phyloP scores from a whole-genome alignment of 768 basidiomycete genomes.

The Mycena vulgaris region DNA sequence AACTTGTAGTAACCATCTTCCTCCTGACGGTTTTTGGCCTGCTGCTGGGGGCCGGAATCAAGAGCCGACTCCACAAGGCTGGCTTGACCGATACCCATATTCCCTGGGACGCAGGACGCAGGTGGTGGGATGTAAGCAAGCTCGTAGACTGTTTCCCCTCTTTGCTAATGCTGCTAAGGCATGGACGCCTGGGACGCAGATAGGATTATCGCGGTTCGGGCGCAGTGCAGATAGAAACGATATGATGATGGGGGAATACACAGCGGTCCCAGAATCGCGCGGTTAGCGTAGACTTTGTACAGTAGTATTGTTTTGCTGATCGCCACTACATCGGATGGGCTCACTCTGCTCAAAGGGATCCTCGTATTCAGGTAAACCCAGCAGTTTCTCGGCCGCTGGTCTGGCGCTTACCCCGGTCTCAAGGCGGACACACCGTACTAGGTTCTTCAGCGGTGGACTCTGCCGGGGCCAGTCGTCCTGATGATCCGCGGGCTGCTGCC shows the following conservation, averaged over 20 bases:
- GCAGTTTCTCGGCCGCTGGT: not conserved
- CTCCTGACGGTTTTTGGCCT: constrained; percentile 90
- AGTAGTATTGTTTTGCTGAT: constrained; percentile 10
- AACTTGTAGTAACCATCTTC: constrained; percentile 93
- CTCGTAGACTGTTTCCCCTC: constrained; percentile 24
- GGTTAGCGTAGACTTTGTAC: constrained; percentile 38
- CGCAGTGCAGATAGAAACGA: constrained; percentile 56
- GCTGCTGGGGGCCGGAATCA: constrained; percentile 87
- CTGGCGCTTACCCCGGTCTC: constrained; percentile 9
- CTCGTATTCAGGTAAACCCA: constrained; percentile 24
- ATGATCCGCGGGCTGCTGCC: constrained; percentile 68
- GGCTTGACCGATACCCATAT: constrained; percentile 72
- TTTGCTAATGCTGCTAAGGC: constrained; percentile 52
- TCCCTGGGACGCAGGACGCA: constrained; percentile 73
- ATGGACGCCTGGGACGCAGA: constrained; percentile 69
- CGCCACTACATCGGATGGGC: constrained; percentile 58
- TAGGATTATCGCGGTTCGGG: constrained; percentile 61
- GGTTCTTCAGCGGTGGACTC: constrained; percentile 48
- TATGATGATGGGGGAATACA: constrained; percentile 61
- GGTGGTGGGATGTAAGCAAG: constrained; percentile 89
- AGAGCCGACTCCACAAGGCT: constrained; percentile 85
- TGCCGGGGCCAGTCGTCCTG: constrained; percentile 42
- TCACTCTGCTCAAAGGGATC: constrained; percentile 67
- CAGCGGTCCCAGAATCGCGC: constrained; percentile 53
- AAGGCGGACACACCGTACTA: constrained; percentile 65